A percentile compares a stretch with the other conserved stretches of the same genome.
These are phyloP conservation scores for Cryphonectria radicalis DNA, from an alignment of 2,329 filamentous ascomycete species.

Conservation along the genomic window DNA sequence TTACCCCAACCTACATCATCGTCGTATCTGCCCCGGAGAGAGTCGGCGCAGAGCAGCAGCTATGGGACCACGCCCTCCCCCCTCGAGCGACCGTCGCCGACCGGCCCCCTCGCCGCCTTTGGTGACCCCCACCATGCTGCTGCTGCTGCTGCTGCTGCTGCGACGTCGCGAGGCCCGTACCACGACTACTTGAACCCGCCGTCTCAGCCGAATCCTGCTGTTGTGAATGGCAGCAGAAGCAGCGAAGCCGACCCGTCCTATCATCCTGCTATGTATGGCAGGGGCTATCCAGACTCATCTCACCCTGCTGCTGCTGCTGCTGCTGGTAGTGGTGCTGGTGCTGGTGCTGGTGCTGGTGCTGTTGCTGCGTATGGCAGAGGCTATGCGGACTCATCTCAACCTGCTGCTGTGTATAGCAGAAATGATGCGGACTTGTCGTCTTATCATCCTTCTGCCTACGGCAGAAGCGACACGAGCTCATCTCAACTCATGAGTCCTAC, in stretches of 20 bases:
- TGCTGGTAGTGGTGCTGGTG: too few relatives aligned
- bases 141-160: not conserved
- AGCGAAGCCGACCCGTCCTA: not conserved
- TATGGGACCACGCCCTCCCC: conserved; percentile 33
- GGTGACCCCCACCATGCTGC: conserved; percentile 20
- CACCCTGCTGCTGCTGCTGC: too few relatives aligned
- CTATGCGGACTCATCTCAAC: not conserved
- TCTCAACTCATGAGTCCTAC: not conserved
- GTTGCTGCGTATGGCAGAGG: not conserved
- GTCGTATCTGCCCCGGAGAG: conserved; percentile 9
- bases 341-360: too few relatives aligned
- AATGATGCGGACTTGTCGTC: not conserved
- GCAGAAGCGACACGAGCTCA: not conserved
- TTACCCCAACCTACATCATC: conserved; percentile 4
- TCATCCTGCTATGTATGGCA: not conserved
- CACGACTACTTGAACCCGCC: conserved; percentile 13
- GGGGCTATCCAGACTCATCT: too few relatives aligned
- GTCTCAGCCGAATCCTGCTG: not conserved
- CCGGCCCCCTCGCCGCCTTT: conserved; percentile 13
- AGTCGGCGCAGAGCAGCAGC: conserved; percentile 30
- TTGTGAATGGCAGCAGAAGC: not conserved
- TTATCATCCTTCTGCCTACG: not conserved
- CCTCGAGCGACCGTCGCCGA: conserved; percentile 32
- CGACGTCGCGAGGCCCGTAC: not conserved
- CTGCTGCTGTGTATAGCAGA: not conserved